A percentile compares a stretch with the other conserved stretches of the same genome.
Conservation (phyloP, 2,329 filamentous ascomycete species). For the Capronia coronata region DNA sequence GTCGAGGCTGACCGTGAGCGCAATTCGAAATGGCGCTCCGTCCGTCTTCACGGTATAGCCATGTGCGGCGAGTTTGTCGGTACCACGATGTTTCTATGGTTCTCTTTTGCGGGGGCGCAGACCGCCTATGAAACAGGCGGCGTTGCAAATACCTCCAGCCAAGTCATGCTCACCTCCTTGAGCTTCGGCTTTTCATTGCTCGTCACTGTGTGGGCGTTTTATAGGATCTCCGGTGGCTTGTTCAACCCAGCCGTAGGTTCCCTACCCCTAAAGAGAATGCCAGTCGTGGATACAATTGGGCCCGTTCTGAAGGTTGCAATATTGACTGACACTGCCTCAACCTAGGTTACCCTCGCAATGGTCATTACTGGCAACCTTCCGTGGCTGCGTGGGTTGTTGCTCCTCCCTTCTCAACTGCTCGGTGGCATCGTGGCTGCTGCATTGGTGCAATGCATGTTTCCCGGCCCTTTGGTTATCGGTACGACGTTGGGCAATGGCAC, state of each 20-base stretch:
- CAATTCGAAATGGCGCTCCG: not conserved
- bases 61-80: conserved; percentile 47
- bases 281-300: not conserved
- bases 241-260: conserved; percentile 45
- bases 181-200: conserved; percentile 43
- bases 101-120: conserved; percentile 44
- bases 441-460: conserved; percentile 53
- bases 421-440: conserved; percentile 55
- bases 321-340: not conserved
- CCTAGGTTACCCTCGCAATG: conserved; percentile 51
- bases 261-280: not conserved
- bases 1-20: not conserved
- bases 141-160: conserved; percentile 3
- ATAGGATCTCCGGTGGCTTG: conserved; percentile 45
- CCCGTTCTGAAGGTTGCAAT: too few species aligned
- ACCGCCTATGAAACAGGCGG: conserved; percentile 31
- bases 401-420: conserved; percentile 53
- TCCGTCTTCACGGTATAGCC: conserved; percentile 32
- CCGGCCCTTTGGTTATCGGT: conserved; percentile 48
- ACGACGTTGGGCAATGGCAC: conserved; percentile 49
- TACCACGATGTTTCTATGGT: conserved; percentile 47
- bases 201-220: conserved; percentile 51
- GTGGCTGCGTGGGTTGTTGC: conserved; percentile 45
- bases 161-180: conserved; percentile 29
- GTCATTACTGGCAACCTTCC: conserved; percentile 51